These are phyloP conservation scores for Skeletonema marinoi DNA, from an alignment of 108 stramenopile genomes.

Conservation along the genomic window DNA sequence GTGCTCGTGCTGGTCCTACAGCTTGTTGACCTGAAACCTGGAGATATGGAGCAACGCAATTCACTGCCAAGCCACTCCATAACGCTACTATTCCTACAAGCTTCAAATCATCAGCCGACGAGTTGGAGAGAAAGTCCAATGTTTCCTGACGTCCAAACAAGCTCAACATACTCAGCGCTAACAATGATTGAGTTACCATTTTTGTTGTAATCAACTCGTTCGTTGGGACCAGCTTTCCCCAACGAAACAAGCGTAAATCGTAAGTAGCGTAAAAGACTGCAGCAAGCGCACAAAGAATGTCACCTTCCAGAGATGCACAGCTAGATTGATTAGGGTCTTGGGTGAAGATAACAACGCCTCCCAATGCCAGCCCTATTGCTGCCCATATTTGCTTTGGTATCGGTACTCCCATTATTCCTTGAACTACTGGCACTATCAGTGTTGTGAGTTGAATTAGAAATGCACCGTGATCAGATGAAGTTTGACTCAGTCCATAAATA, in stretches of 20 bases:
- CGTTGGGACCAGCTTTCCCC: slow-evolving; percentile 65
- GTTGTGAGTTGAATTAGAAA: slow-evolving; percentile 82
- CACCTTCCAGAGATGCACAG: slow-evolving; percentile 51
- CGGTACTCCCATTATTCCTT: slow-evolving; percentile 70
- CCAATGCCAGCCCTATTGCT: slow-evolving; percentile 63
- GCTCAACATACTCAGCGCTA: slow-evolving; percentile 50
- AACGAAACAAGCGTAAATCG: slow-evolving; percentile 71
- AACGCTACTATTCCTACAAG: slow-evolving; percentile 39
- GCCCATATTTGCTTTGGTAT: slow-evolving; percentile 68
- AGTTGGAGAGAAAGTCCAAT: slow-evolving; percentile 25
- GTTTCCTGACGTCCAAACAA: slow-evolving; percentile 20
- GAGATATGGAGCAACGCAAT: slow-evolving; percentile 76
- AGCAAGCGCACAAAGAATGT: slow-evolving; percentile 67
- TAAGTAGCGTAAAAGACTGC: slow-evolving; percentile 81
- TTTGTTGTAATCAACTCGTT: slow-evolving; percentile 68
- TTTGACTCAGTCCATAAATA: slow-evolving; percentile 69
- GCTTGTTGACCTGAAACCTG: slow-evolving; percentile 81
- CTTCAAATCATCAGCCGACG: slow-evolving; percentile 25
- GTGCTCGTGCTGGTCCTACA: slow-evolving; percentile 71
- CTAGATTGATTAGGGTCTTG: slow-evolving; percentile 53
- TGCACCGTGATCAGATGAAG: slow-evolving; percentile 82
- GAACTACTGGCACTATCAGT: slow-evolving; percentile 68
- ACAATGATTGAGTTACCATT: slow-evolving; percentile 66
- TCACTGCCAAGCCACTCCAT: slow-evolving; percentile 77
- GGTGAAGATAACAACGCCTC: slow-evolving; percentile 71